Base-by-base conservation (phyloP, 2,329 filamentous ascomycete species). In the Aspergillus floridensis region DNA sequence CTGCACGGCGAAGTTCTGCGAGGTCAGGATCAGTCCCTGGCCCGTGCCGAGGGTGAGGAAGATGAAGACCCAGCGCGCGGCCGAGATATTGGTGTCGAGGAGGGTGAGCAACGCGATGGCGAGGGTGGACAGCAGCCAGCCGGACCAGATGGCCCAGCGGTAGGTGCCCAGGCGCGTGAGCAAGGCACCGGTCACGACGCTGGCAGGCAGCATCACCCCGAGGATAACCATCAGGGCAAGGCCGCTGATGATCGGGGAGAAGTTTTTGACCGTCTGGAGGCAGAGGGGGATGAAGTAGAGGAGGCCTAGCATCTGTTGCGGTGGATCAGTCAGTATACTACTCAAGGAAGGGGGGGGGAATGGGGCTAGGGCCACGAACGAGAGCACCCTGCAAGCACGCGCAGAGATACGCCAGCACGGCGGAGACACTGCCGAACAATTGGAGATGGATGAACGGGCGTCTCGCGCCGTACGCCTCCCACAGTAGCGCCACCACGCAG, bases 251-350 rank as follows among this genome's bases (percentile, higher is more conserved):
- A 29, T 46, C 1, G 59, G 41, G 29, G 24, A 26, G 10, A 44
- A 44, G 11, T 21, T 21, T 2, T 22, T 14, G 12, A 60, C 11
- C 7, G 29, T 56, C 22, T 60, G 59, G 22, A 57, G 50, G 35
- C 48, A 53, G 10, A 60, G 14, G 1, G 59, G 54, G 12, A 60
- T 38, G 54, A 60, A 57, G 29, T 54, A 60, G 2, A 53, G 32
- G 6, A 24, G 49, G 11, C 44, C 46, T 35, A 57, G 19, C 22
- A 16, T 49, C 10, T 49, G n/a, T 29, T 29, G 3, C 6, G 50
- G n/a, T 11, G 22, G 12, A 14, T n/a, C 24, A 10, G 24, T 48
- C 12, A 3, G 46, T 59, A 6, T 21, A 4, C 19, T 16, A 41
- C 14, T n/a, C 14, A 29, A 59, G 31, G 4, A 52, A 24, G 35